Percentiles rank a stretch among this genome's conserved stretches.
These are phyloP conservation scores for Aureobasidium melanogenum DNA, from an alignment of 2,329 filamentous ascomycete species.

Conservation along the genomic window DNA sequence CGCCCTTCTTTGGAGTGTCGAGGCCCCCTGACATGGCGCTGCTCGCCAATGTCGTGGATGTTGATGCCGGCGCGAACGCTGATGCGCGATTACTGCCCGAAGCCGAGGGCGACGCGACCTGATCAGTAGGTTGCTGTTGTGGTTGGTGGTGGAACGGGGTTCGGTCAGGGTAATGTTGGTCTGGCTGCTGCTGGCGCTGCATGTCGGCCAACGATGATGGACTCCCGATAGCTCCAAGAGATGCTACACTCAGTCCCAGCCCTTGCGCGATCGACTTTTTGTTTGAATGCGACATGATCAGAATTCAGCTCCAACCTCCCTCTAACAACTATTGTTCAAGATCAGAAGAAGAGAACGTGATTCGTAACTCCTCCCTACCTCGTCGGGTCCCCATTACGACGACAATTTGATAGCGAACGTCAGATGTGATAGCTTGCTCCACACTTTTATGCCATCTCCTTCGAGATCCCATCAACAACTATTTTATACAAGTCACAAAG, in stretches of 20 bases:
- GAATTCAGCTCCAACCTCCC: neutral
- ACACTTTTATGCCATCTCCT: neutral
- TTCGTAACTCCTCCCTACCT: neutral
- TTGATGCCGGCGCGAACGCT: neutral
- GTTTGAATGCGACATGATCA: neutral
- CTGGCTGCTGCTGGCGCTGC: neutral
- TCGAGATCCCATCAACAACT: neutral
- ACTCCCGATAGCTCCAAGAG: neutral
- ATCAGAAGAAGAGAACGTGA: neutral
- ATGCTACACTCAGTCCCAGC: neutral
- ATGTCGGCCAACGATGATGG: neutral
- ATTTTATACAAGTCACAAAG: neutral
- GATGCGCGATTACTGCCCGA: neutral
- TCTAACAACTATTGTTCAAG: neutral
- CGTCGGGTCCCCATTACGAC: neutral
- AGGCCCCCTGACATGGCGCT: constrained; percentile 15
- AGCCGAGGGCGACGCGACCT: neutral
- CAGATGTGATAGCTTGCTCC: neutral
- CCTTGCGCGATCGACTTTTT: neutral
- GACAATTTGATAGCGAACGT: neutral
- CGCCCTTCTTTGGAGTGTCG: constrained; percentile 41
- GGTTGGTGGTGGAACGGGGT: neutral
- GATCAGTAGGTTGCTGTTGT: neutral
- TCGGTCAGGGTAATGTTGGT: neutral
- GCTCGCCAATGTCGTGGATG: neutral